Base-by-base conservation (phyloP, 805 yeast genomes). In the Wickerhamomyces pijperi region DNA sequence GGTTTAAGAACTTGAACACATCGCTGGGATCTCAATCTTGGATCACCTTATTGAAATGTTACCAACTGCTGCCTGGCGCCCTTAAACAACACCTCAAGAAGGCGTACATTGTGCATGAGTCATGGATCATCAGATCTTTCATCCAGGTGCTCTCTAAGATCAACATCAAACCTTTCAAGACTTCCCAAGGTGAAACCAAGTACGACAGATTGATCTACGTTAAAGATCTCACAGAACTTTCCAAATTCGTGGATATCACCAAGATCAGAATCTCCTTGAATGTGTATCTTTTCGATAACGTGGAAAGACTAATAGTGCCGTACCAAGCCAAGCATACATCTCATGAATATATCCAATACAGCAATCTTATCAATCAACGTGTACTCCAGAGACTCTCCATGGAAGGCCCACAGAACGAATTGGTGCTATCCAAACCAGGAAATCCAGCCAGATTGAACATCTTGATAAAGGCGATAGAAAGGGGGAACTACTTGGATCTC, bases 71-170 rank as follows among this genome's bases (percentile, higher is more conserved):
- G 20, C 76, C 90, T 2, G 67, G 71, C 14, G 66, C 65, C 5
- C 60, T 68, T 34, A 72, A 74, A 43, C 69, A 71, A 38, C 65
- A 72, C 40, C 59, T 90, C 34, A 61, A 63, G 38, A 79, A 76
- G 50, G 65, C 86, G 3, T 82, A 79, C 46, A 71, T 88, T 23
- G 94, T 90, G 3, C 97, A 90, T 59, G 96, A 88, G 48, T 80
- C 82, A 36, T 87, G 96, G 92, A 73, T 88, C 60, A 73, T 85
- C 20, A 75, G 86, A 49, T 79, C 94, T 0, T 70, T 85, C 29
- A 72, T 82, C 14, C 87, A 82, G 39, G 70, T 86, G 19, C 62
- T 84, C 42, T 67, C 77, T 40, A 82, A 79, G 50, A 77, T 82
- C 2, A 65, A 68, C 39, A 59, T 70, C 40, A 76, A 74, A 45